These are phyloP conservation scores for Peniophora sp. DNA, from an alignment of 1,284 basidiomycete species.

Conservation along the genomic window DNA sequence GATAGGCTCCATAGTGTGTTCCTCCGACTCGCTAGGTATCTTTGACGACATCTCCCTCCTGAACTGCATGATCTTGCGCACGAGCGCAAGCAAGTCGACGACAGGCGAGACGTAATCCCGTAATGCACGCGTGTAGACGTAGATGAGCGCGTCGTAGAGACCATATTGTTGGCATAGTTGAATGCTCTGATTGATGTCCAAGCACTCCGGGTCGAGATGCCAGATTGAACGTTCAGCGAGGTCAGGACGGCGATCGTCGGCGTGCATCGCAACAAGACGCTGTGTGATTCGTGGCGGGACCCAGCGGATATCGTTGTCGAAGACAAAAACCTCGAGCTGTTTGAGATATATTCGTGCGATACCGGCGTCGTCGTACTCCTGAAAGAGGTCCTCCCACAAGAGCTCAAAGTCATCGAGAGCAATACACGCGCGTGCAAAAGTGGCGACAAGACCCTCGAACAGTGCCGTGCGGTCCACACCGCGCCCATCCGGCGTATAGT, in stretches of 20 bases:
- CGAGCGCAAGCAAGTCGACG: conserved; percentile 75
- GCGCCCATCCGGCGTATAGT: conserved; percentile 73
- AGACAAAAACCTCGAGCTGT: conserved; percentile 80
- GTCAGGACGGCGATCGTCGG: conserved; percentile 64
- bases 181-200: conserved; percentile 94
- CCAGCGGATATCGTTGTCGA: conserved; percentile 64
- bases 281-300: conserved; percentile 88
- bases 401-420: conserved; percentile 78
- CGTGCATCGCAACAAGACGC: conserved; percentile 74
- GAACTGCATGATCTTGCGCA: conserved; percentile 60
- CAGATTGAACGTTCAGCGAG: conserved; percentile 88
- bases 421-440: conserved; percentile 79
- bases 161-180: conserved; percentile 75
- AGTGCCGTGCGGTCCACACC: conserved; percentile 88
- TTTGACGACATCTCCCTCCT: conserved; percentile 29
- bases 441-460: conserved; percentile 83
- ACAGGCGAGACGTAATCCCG: conserved; percentile 87
- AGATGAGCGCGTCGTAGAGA: conserved; percentile 91
- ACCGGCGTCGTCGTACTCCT: conserved; percentile 79
- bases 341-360: conserved; percentile 85
- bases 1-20: conserved; percentile 45
- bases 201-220: conserved; percentile 87
- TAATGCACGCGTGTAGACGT: conserved; percentile 87
- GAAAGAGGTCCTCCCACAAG: conserved; percentile 90
- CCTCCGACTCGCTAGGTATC: conserved; percentile 20